Percentiles rank a stretch among this genome's conserved stretches.
Conservation (phyloP, 208 protist species). For the Wallacemonas sp. region DNA sequence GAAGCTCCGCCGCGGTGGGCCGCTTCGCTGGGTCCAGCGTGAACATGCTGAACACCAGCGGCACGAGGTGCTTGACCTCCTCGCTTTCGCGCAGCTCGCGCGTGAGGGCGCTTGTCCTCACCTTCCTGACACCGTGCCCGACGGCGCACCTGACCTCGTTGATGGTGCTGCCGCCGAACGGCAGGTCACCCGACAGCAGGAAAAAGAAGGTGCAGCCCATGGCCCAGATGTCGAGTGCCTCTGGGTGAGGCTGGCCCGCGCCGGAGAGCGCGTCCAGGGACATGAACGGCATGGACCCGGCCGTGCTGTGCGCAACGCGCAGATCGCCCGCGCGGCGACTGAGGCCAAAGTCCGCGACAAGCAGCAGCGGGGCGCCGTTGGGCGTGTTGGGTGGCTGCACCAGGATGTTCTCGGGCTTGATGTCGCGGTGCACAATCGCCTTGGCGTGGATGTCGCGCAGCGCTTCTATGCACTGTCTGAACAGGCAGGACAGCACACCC, state of each 20-base stretch:
- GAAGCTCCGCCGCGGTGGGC: conserved; percentile 6
- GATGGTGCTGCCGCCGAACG: conserved; percentile 26
- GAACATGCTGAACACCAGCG: conserved; percentile 11
- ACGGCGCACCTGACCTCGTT: conserved; percentile 17
- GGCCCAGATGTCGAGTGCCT: conserved; percentile 38
- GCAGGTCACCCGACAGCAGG: conserved; percentile 37
- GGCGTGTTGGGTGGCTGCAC: background rate
- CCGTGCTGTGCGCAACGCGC: background rate
- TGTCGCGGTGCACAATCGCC: conserved; percentile 16
- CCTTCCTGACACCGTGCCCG: background rate
- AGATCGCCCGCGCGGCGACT: background rate
- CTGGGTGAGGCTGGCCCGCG: background rate
- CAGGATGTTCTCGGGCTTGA: conserved; percentile 18
- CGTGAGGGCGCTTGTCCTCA: background rate
- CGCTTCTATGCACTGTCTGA: conserved; percentile 12
- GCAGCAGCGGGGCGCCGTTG: background rate
- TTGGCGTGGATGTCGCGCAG: conserved; percentile 5
- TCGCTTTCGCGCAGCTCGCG: background rate
- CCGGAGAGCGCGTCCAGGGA: background rate
- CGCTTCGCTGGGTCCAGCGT: background rate
- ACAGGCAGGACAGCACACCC: conserved; percentile 2
- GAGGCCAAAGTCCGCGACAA: conserved; percentile 16
- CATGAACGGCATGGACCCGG: conserved; percentile 14
- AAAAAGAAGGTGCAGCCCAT: conserved; percentile 41
- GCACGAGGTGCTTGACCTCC: background rate